Percentiles rank a stretch among this genome's conserved stretches.
Conservation (phyloP, 2,329 filamentous ascomycete species). For the Colletotrichum tamarilloi region DNA sequence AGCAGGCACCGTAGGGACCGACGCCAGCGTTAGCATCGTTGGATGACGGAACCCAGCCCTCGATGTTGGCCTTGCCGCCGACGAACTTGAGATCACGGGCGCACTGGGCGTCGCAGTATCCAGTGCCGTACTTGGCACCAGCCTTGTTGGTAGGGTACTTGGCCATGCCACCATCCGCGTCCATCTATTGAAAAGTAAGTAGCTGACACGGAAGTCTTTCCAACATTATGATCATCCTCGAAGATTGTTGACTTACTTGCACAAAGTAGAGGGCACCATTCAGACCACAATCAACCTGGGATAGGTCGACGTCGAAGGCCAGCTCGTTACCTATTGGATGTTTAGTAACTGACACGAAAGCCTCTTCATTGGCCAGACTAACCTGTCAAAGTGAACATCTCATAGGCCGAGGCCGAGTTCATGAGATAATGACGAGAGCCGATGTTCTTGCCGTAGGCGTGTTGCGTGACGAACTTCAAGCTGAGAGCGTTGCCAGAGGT, state of each 20-base stretch:
- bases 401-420: conserved; percentile 64
- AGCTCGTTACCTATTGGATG: conserved; percentile 62
- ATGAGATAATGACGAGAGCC: conserved; percentile 69
- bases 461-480: conserved; percentile 64
- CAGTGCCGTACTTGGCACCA: conserved; percentile 65
- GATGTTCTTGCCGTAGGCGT: conserved; percentile 53
- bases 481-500: conserved; percentile 62
- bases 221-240: conserved; percentile 34
- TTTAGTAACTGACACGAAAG: too few relatives aligned
- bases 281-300: conserved; percentile 70
- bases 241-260: conserved; percentile 38
- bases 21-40: conserved; percentile 63
- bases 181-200: conserved; percentile 50
- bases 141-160: conserved; percentile 56
- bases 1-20: conserved; percentile 63
- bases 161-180: conserved; percentile 59
- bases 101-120: conserved; percentile 63
- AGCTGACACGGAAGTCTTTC: background rate
- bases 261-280: conserved; percentile 75
- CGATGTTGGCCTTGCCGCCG: conserved; percentile 55
- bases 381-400: conserved; percentile 66
- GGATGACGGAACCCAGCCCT: conserved; percentile 57
- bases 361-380: too few relatives aligned
- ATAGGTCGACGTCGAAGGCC: conserved; percentile 75
- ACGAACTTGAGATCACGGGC: conserved; percentile 61